Percentiles rank a stretch among this genome's conserved stretches.
phyloP scores from a whole-genome alignment of 208 protist species.

The Trypanosoma caninum region DNA sequence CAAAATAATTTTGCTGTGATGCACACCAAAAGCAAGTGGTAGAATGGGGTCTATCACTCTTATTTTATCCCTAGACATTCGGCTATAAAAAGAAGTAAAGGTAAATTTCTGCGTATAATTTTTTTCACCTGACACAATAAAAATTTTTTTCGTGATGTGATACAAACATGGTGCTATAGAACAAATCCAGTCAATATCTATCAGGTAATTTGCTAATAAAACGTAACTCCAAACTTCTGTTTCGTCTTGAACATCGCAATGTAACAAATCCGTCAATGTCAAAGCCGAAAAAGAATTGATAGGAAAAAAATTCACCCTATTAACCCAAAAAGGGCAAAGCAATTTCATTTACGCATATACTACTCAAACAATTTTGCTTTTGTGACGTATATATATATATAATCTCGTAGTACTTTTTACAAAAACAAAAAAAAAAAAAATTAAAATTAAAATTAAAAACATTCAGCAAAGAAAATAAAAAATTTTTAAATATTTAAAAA shows the following conservation, averaged over 20 bases:
- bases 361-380: too few relatives aligned
- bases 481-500: too few relatives aligned
- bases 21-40: slow-evolving; percentile 71
- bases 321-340: slow-evolving; percentile 53
- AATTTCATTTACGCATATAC: slow-evolving; percentile 7
- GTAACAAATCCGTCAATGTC: slow-evolving; percentile 40
- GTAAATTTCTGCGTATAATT: slow-evolving; percentile 28
- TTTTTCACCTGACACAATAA: slow-evolving; percentile 61
- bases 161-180: slow-evolving; percentile 32
- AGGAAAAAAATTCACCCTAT: slow-evolving; percentile 28
- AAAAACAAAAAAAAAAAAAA: background rate
- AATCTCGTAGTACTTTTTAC: too few relatives aligned
- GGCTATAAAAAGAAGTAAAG: background rate
- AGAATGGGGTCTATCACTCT: slow-evolving; percentile 57
- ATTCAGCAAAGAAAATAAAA: too few relatives aligned
- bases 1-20: slow-evolving; percentile 79
- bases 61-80: slow-evolving; percentile 25
- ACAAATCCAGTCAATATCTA: slow-evolving; percentile 66
- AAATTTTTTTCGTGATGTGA: slow-evolving; percentile 22
- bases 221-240: slow-evolving; percentile 53
- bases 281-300: slow-evolving; percentile 21
- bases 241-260: slow-evolving; percentile 31
- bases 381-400: slow-evolving; percentile 6
- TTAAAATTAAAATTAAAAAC: background rate
- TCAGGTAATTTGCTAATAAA: slow-evolving; percentile 67